Evolutionary conservation across 768 basidiomycete genomes (phyloP).

Genomic region (Trametes maxima): DNA sequence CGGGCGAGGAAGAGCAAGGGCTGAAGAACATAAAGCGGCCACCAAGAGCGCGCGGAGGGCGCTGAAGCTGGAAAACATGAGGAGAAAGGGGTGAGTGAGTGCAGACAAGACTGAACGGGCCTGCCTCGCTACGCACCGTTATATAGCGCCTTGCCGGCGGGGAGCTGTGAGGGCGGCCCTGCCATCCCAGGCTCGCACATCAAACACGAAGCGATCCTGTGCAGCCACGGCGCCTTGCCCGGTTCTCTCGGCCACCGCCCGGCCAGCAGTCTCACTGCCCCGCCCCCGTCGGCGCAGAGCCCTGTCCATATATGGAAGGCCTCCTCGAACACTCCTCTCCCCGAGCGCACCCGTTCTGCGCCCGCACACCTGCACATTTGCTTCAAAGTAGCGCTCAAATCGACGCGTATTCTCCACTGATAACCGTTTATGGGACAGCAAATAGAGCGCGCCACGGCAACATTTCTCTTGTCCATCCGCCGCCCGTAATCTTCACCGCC

Average conservation of each 20-base stretch:
- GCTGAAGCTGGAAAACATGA: slow-evolving; percentile 19
- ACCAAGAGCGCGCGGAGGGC: slow-evolving; percentile 20
- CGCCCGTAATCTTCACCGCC: no score
- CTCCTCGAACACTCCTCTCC: not conserved
- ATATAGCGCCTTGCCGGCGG: slow-evolving; percentile 6
- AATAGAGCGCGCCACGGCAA: no score
- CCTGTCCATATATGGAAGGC: not conserved
- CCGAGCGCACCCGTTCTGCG: no score
- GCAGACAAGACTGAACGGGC: slow-evolving; percentile 17
- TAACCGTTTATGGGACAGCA: no score
- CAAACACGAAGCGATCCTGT: slow-evolving; percentile 18
- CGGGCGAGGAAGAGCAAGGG: slow-evolving; percentile 10
- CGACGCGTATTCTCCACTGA: no score
- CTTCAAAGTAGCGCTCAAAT: no score
- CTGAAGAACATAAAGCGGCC: slow-evolving; percentile 15
- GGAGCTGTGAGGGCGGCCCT: slow-evolving; percentile 11
- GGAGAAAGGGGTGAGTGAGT: slow-evolving; percentile 9
- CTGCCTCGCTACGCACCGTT: not conserved
- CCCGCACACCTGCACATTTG: no score
- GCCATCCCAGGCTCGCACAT: slow-evolving; percentile 1
- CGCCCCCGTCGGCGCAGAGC: not conserved
- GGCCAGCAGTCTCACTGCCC: not conserved
- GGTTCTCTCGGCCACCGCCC: slow-evolving; percentile 22
- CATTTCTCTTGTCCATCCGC: no score
- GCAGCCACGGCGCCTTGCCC: slow-evolving; percentile 2